Conservation (phyloP, 441 rosid genomes). For the Syzygium malaccense region DNA sequence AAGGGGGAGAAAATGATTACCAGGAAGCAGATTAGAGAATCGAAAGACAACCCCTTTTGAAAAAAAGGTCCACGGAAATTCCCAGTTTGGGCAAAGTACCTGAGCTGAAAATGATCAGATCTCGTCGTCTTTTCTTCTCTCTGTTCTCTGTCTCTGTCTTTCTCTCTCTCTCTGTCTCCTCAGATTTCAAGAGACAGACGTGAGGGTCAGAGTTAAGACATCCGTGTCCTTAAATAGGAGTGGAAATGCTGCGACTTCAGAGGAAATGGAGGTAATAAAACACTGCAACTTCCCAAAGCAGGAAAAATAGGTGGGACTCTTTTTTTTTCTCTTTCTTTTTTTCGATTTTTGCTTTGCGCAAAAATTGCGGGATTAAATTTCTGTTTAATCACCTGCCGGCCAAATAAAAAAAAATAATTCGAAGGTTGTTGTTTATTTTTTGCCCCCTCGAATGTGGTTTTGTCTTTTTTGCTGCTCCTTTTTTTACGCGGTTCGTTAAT, state of each 20-base stretch:
- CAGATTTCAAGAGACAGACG: background rate
- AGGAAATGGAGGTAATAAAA: background rate
- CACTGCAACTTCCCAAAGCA: background rate
- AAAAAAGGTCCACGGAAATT: background rate
- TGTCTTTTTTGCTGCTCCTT: background rate
- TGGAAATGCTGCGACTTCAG: background rate
- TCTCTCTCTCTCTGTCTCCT: background rate
- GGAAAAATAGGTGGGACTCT: background rate
- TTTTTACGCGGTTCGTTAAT: background rate
- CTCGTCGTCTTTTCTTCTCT: slow-evolving; percentile 7
- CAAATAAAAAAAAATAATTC: background rate
- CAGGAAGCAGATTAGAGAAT: background rate
- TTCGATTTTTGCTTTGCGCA: background rate
- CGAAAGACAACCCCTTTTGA: background rate
- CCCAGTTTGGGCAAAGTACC: background rate
- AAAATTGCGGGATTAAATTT: background rate
- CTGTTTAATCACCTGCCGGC: background rate
- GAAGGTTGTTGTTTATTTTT: background rate
- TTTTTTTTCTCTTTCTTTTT: background rate
- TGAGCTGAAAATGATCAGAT: slow-evolving; percentile 3
- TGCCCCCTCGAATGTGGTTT: background rate
- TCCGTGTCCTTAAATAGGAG: background rate
- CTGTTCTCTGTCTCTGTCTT: background rate
- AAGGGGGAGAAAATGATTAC: background rate
- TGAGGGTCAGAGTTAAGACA: background rate